These are phyloP conservation scores for Penicillium arizonense DNA, from an alignment of 495 filamentous ascomycete species.

Conservation along the genomic window DNA sequence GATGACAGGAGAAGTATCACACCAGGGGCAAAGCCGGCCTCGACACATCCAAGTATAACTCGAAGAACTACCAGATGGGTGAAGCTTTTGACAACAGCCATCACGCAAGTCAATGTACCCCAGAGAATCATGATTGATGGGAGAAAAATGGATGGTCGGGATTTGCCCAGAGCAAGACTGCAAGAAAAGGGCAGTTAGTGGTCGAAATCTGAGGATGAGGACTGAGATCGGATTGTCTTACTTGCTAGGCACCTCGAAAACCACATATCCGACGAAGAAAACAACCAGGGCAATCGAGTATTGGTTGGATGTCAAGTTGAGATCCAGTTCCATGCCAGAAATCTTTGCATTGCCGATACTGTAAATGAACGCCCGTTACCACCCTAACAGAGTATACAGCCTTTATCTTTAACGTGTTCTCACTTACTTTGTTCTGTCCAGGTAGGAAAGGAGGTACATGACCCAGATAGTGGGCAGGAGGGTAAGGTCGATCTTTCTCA, in stretches of 20 bases:
- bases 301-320: slow-evolving; percentile 33
- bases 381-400: neutral
- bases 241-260: slow-evolving; percentile 46
- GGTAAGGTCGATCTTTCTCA: slow-evolving; percentile 49
- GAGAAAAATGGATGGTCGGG: slow-evolving; percentile 43
- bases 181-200: neutral
- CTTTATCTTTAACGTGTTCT: neutral
- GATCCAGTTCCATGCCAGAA: slow-evolving; percentile 41
- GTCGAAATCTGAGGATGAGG: neutral
- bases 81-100: slow-evolving; percentile 44
- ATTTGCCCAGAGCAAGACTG: slow-evolving; percentile 40
- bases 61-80: slow-evolving; percentile 39
- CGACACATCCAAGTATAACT: slow-evolving; percentile 35
- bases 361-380: neutral
- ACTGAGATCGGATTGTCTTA: neutral
- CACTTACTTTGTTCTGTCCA: slow-evolving; percentile 19
- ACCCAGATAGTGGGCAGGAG: slow-evolving; percentile 49
- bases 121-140: slow-evolving; percentile 44
- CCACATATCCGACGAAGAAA: slow-evolving; percentile 47
- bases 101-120: slow-evolving; percentile 33
- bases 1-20: slow-evolving; percentile 47
- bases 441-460: slow-evolving; percentile 51
- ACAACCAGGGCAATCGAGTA: slow-evolving; percentile 39
- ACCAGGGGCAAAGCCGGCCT: slow-evolving; percentile 44
- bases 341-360: slow-evolving; percentile 49